Conservation (phyloP, 2,329 filamentous ascomycete genomes). For the Alternaria dauci region DNA sequence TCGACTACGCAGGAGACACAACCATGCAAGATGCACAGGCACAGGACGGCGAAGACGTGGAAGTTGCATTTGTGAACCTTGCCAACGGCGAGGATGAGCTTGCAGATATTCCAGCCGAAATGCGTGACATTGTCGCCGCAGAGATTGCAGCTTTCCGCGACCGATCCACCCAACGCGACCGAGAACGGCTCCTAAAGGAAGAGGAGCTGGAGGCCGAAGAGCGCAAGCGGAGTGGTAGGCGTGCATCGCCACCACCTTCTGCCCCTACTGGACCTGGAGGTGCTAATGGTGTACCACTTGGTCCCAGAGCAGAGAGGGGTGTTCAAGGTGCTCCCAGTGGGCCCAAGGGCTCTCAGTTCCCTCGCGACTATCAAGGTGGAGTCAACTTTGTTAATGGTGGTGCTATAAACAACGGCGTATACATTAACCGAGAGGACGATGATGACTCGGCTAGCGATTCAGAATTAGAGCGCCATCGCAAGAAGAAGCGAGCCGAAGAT, state of each 20-base stretch:
- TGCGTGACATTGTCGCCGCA: slow-evolving; percentile 91
- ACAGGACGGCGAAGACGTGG: slow-evolving; percentile 69
- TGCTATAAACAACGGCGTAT: slow-evolving; percentile 65
- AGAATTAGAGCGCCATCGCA: slow-evolving; percentile 78
- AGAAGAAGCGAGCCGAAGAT: slow-evolving; percentile 76
- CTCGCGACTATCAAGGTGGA: slow-evolving; percentile 77
- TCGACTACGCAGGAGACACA: slow-evolving; percentile 72
- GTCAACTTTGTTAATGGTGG: slow-evolving; percentile 85
- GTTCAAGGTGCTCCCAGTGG: slow-evolving; percentile 79
- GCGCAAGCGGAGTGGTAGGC: slow-evolving; percentile 72
- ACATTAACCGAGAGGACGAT: slow-evolving; percentile 75
- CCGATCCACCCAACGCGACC: slow-evolving; percentile 83
- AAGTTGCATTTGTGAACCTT: slow-evolving; percentile 89
- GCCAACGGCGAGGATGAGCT: slow-evolving; percentile 82
- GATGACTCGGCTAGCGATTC: slow-evolving; percentile 88
- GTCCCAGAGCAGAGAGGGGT: slow-evolving; percentile 69
- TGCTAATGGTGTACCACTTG: slow-evolving; percentile 79
- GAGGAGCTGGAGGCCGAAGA: slow-evolving; percentile 93
- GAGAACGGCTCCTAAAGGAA: slow-evolving; percentile 86
- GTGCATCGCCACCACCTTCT: slow-evolving; percentile 68
- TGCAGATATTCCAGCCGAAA: slow-evolving; percentile 92
- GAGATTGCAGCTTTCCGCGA: slow-evolving; percentile 96
- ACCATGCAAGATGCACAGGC: slow-evolving; percentile 69
- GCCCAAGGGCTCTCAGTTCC: slow-evolving; percentile 71
- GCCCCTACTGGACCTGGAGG: slow-evolving; percentile 69